Base-by-base conservation (phyloP, 208 protist species). In the Leishmania major region DNA sequence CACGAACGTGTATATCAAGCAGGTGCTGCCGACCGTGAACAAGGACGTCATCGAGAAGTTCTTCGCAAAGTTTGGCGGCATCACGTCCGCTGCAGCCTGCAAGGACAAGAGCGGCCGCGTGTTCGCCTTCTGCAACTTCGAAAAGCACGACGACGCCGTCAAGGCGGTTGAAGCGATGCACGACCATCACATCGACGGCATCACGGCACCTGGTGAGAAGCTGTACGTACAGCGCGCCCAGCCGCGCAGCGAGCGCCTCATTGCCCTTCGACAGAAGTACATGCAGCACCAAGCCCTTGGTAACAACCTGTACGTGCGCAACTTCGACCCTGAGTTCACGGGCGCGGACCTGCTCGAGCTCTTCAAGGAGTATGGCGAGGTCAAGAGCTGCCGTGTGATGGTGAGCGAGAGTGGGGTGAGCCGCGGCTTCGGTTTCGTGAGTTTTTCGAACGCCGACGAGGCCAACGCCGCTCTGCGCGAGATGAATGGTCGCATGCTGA, bases 291-390 rank as follows among this genome's bases (percentile, higher is more conserved):
- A 97, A 81, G 95, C 93, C 15, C 91, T 96, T 71, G 94, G 98
- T 74, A 98, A 99, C 94, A 99, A 99, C 92, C 93, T 99, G 31
- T 99, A 99, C 93, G 99, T 99, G 70, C 99, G 99, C 88, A 99
- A 99, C 92, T 97, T 99, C 81, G 97, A 99, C 87, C 95, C 93
- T 85, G 91, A 95, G 60, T 99, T 99, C 86, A 99, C 99, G 77
- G 97, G 99, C 84, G 98, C 99, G 80, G 92, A 97, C 75, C 91
- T 99, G 28, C 92, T 98, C 85, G 99, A 99, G 84, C 98, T 99
- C 11, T 99, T 99, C 94, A 96, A 95, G 77, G 93, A 95, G 69
- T 99, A 99, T 87, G 99, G 99, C 71, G 96, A 96, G 62, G 99
- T 99, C 83, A 96, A 99, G 75, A 99, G 98, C 74, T 99, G 99